These are phyloP conservation scores for Alloascoidea africana DNA, from an alignment of 805 yeast genomes.

Conservation along the genomic window DNA sequence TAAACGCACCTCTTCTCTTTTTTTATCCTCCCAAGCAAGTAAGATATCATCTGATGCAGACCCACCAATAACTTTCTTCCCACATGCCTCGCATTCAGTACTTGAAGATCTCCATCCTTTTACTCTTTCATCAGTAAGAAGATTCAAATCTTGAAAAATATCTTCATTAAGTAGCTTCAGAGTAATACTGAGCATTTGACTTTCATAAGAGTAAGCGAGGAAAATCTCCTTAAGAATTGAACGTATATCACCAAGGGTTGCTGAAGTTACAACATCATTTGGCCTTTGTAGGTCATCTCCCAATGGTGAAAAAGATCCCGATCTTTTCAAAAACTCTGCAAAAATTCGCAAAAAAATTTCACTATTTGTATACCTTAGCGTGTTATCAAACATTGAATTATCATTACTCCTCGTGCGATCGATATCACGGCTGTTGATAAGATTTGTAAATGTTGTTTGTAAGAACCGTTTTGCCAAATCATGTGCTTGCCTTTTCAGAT, in stretches of 20 bases:
- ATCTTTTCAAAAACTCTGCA: slow-evolving; percentile 34
- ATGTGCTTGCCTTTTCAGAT: not conserved
- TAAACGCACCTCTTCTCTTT: slow-evolving; percentile 14
- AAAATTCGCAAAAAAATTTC: slow-evolving; percentile 38
- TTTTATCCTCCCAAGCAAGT: slow-evolving; percentile 39
- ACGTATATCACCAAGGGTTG: slow-evolving; percentile 45
- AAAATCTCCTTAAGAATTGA: slow-evolving; percentile 47
- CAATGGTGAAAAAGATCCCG: too few species aligned
- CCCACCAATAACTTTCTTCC: slow-evolving; percentile 57
- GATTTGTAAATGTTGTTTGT: slow-evolving; percentile 1
- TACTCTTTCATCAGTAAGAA: slow-evolving; percentile 24
- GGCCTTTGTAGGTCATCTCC: too few species aligned
- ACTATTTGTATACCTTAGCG: slow-evolving; percentile 9
- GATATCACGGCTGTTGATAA: not conserved
- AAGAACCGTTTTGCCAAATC: not conserved
- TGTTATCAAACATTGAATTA: slow-evolving; percentile 16
- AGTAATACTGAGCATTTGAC: slow-evolving; percentile 33
- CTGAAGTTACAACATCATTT: slow-evolving; percentile 20
- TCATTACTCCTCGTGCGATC: slow-evolving; percentile 6
- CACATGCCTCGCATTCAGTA: slow-evolving; percentile 62
- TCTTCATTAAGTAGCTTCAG: slow-evolving; percentile 41
- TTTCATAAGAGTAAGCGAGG: slow-evolving; percentile 49
- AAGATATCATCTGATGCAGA: slow-evolving; percentile 33
- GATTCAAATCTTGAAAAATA: slow-evolving; percentile 29
- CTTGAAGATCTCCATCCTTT: slow-evolving; percentile 51